A percentile compares a stretch with the other conserved stretches of the same genome.
These are phyloP conservation scores for Globisporangium paroecandrum DNA, from an alignment of 352 stramenopile genomes.

Conservation along the genomic window DNA sequence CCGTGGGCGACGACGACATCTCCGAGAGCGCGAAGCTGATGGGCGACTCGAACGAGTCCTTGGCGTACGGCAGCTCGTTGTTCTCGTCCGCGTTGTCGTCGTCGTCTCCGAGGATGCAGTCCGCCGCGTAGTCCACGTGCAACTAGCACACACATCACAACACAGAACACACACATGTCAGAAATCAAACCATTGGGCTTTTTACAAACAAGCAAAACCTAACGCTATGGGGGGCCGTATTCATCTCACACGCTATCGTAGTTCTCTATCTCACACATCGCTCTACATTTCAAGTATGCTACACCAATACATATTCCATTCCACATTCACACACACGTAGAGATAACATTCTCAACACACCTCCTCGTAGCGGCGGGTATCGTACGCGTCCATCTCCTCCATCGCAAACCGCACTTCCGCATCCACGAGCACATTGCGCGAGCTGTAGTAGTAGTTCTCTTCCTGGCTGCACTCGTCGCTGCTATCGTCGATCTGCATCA, in stretches of 20 bases:
- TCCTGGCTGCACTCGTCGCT: constrained; percentile 34
- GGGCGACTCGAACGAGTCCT: constrained; percentile 58
- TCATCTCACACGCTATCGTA: constrained; percentile 5
- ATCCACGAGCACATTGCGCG: constrained; percentile 43
- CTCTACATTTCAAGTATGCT: background rate
- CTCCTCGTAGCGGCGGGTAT: constrained; percentile 62
- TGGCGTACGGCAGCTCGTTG: constrained; percentile 59
- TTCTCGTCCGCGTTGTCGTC: constrained; percentile 43
- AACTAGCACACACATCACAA: constrained; percentile 9
- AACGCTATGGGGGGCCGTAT: background rate
- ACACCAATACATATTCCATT: constrained; percentile 8
- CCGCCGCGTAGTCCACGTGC: constrained; percentile 56
- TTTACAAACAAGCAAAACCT: constrained; percentile 4
- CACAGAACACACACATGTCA: constrained; percentile 7
- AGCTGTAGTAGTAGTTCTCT: constrained; percentile 50
- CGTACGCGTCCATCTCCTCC: constrained; percentile 76
- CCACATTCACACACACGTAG: constrained; percentile 1
- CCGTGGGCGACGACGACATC: constrained; percentile 67
- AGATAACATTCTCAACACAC: constrained; percentile 19
- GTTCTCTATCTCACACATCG: constrained; percentile 7
- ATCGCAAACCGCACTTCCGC: constrained; percentile 59
- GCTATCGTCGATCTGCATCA: constrained; percentile 51
- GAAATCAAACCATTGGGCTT: constrained; percentile 10
- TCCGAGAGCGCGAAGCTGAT: constrained; percentile 43
- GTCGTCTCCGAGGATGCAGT: constrained; percentile 73